phyloP scores from a whole-genome alignment of 805 yeast genomes.

The Starmerella kuoi region DNA sequence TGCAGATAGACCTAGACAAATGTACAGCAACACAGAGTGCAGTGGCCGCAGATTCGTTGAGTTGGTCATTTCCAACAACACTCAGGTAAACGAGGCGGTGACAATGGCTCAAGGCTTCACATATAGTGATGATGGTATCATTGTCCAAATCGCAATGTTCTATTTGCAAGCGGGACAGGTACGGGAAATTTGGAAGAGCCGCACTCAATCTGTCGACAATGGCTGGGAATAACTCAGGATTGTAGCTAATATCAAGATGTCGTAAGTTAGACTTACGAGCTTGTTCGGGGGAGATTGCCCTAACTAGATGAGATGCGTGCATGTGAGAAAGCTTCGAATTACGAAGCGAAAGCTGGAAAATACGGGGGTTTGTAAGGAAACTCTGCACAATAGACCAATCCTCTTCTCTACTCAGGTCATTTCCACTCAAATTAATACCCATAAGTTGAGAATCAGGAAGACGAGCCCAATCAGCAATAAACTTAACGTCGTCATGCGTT shows the following conservation, averaged over 20 bases:
- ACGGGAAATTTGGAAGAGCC: slow-evolving; percentile 55
- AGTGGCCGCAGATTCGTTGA: slow-evolving; percentile 49
- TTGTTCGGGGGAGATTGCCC: slow-evolving; percentile 36
- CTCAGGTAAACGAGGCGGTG: slow-evolving; percentile 55
- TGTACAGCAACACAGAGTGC: slow-evolving; percentile 61
- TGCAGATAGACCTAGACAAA: slow-evolving; percentile 49
- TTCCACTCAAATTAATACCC: slow-evolving; percentile 78
- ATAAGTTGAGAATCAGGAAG: slow-evolving; percentile 34
- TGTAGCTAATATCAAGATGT: slow-evolving; percentile 64
- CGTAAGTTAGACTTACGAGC: slow-evolving; percentile 43
- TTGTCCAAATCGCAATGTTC: slow-evolving; percentile 53
- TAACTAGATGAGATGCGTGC: slow-evolving; percentile 10
- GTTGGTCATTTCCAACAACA: slow-evolving; percentile 45
- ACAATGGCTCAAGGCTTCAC: slow-evolving; percentile 61
- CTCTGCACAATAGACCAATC: slow-evolving; percentile 21
- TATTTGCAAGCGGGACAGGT: slow-evolving; percentile 53
- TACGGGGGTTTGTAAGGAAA: slow-evolving; percentile 31
- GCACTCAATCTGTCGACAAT: slow-evolving; percentile 46
- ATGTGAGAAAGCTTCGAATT: slow-evolving; percentile 15
- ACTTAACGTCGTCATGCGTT: slow-evolving; percentile 43
- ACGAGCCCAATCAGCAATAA: slow-evolving; percentile 48
- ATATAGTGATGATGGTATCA: slow-evolving; percentile 44
- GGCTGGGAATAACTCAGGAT: slow-evolving; percentile 54
- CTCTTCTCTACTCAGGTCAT: slow-evolving; percentile 37
- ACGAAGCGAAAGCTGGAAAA: slow-evolving; percentile 46